phyloP scores from a whole-genome alignment of 1,284 basidiomycete genomes.

The Agaricales sp. region DNA sequence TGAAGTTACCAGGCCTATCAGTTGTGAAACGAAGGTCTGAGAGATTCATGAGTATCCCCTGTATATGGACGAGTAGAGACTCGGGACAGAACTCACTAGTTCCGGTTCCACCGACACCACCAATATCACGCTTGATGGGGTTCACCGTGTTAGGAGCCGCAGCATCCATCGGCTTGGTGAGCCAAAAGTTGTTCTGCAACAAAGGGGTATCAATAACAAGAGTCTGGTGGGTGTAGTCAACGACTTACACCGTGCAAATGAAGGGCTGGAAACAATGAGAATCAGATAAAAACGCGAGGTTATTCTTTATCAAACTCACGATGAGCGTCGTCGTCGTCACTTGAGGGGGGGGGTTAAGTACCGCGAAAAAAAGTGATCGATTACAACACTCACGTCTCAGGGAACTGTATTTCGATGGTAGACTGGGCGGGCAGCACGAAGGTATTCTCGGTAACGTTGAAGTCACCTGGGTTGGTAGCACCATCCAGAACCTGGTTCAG shows the following conservation, averaged over 20 bases:
- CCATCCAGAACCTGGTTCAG: slow-evolving; percentile 18
- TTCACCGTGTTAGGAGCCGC: neutral
- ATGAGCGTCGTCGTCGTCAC: slow-evolving; percentile 10
- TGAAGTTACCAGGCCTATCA: slow-evolving; percentile 17
- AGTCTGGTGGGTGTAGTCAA: neutral
- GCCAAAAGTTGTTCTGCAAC: neutral
- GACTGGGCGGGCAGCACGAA: slow-evolving; percentile 17
- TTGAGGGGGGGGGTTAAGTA: too few species aligned
- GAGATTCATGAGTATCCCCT: neutral
- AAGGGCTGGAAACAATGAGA: neutral
- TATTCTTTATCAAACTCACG: neutral
- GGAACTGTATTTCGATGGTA: slow-evolving; percentile 16
- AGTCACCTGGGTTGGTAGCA: slow-evolving; percentile 13
- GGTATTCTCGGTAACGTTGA: slow-evolving; percentile 19
- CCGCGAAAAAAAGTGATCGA: neutral
- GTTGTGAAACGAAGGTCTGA: slow-evolving; percentile 23
- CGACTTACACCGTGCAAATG: neutral
- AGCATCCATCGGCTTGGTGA: neutral
- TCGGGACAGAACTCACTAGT: neutral
- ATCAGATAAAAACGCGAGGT: neutral
- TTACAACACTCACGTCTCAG: slow-evolving; percentile 12
- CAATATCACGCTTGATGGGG: neutral
- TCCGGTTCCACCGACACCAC: neutral
- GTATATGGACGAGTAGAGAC: neutral
- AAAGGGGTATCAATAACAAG: too few species aligned